phyloP scores from a whole-genome alignment of 345 rosid species.

The Physaria fendleri region DNA sequence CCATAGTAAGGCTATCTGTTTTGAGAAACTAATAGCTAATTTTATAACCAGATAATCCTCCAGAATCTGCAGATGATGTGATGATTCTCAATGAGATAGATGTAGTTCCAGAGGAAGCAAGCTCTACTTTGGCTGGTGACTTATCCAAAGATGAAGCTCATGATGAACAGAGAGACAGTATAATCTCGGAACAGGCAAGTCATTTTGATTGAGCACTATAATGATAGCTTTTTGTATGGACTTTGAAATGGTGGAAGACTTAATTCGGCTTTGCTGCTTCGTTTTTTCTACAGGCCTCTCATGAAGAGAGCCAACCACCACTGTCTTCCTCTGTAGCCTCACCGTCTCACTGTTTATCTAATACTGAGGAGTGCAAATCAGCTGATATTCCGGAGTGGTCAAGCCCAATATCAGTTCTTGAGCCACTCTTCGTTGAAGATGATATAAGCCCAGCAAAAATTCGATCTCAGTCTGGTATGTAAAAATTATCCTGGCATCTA shows the following conservation, averaged over 20 bases:
- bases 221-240: not conserved
- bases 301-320: conserved; percentile 25
- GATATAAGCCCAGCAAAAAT: conserved; percentile 60
- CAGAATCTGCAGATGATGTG: conserved; percentile 37
- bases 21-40: not conserved
- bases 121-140: conserved; percentile 19
- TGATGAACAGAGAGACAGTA: conserved; percentile 12
- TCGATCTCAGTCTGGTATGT: conserved; percentile 51
- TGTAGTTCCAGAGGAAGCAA: conserved; percentile 25
- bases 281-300: conserved; percentile 13
- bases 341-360: conserved; percentile 40
- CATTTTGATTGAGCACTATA: not conserved
- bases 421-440: conserved; percentile 56
- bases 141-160: conserved; percentile 16
- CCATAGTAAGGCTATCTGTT: conserved; percentile 7
- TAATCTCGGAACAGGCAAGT: conserved; percentile 21
- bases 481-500: not conserved
- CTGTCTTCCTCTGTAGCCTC: conserved; percentile 29
- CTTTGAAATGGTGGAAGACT: not conserved
- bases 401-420: conserved; percentile 94
- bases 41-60: not conserved
- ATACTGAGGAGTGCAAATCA: conserved; percentile 40
- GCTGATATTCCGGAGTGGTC: conserved; percentile 53
- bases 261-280: not conserved
- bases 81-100: conserved; percentile 32